Percentiles rank a stretch among this genome's conserved stretches.
phyloP scores from a whole-genome alignment of 1,284 basidiomycete genomes.

The Papiliotrema fonsecae region DNA sequence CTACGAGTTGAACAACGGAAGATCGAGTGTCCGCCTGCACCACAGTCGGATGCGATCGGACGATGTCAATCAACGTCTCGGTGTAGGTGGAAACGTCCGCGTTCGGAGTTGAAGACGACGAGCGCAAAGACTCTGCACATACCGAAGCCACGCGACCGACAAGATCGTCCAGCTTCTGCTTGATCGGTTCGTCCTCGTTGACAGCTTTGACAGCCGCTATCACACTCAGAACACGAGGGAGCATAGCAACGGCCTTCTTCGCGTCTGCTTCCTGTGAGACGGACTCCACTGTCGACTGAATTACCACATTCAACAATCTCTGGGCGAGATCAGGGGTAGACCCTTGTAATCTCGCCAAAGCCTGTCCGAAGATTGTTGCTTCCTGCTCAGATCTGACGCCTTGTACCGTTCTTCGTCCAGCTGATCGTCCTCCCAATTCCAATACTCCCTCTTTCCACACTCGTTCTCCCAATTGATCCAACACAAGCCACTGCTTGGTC shows the following conservation, averaged over 20 bases:
- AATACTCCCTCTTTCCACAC: slow-evolving; percentile 41
- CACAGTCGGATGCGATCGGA: neutral
- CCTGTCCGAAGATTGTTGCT: slow-evolving; percentile 28
- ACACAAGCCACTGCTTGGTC: slow-evolving; percentile 30
- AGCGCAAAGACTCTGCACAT: neutral
- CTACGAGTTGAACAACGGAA: neutral
- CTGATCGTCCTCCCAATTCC: slow-evolving; percentile 32
- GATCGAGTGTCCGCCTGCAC: neutral
- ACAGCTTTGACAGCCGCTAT: slow-evolving; percentile 10
- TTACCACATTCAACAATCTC: slow-evolving; percentile 59
- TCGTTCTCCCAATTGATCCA: slow-evolving; percentile 27
- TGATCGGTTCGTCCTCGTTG: slow-evolving; percentile 1
- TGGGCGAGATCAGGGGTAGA: slow-evolving; percentile 64
- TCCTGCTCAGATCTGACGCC: slow-evolving; percentile 26
- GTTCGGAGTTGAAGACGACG: neutral
- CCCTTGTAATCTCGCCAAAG: slow-evolving; percentile 14
- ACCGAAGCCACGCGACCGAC: slow-evolving; percentile 2
- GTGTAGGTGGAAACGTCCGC: neutral
- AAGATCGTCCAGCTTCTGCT: neutral
- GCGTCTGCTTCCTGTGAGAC: slow-evolving; percentile 7
- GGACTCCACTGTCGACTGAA: slow-evolving; percentile 62
- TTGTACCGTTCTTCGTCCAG: slow-evolving; percentile 17
- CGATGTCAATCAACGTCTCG: neutral
- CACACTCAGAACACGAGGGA: slow-evolving; percentile 17
- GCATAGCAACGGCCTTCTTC: slow-evolving; percentile 7